Base-by-base conservation (phyloP, 2,329 filamentous ascomycete genomes). In the Ophiostoma montium region DNA sequence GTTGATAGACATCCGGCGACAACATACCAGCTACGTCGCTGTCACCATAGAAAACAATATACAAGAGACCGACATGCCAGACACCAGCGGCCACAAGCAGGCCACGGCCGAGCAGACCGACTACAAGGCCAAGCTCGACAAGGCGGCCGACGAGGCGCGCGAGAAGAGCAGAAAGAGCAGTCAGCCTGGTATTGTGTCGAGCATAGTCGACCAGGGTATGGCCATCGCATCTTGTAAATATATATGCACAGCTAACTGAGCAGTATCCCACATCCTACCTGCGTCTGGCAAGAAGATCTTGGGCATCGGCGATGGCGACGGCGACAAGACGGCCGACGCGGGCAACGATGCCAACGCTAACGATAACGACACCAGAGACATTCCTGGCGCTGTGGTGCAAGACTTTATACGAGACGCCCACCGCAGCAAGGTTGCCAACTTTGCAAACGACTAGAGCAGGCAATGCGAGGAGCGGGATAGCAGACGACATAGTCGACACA, bases 401-500 rank as follows among this genome's bases (percentile, higher is more conserved):
- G 68, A 73, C 27, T 76, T 76, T 52, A 60, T 76, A 31, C 64
- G 69, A 46, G 70, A 74, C 45, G 72, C 75, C 60, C 70, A 76
- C 56, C 59, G 66, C 35, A 75, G 71, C 59, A 31, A 44, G 23
- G 23, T 27, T 8, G 23, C 23, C 23, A 27, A 27, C 23, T 33
- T 33, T 32, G 30, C 30, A 32, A 6, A 12, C 30, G 6, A 12
- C 30, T 32, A 6, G 12, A 32, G n/a, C n/a, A n/a, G n/a, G n/a
- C n/a, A n/a, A n/a, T n/a, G n/a, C n/a, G n/a, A n/a, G n/a, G n/a
- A n/a, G n/a, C n/a, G n/a, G n/a, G n/a, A n/a, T n/a, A n/a, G n/a
- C n/a, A n/a, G n/a, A n/a, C n/a, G n/a, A n/a, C n/a, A n/a, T n/a
- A n/a, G n/a, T n/a, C n/a, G n/a, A n/a, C n/a, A n/a, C n/a, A n/a